Percentiles rank a stretch among this genome's conserved stretches.
Evolutionary conservation across 1,284 basidiomycete species (phyloP).

Genomic region (Rhodofomes roseus): DNA sequence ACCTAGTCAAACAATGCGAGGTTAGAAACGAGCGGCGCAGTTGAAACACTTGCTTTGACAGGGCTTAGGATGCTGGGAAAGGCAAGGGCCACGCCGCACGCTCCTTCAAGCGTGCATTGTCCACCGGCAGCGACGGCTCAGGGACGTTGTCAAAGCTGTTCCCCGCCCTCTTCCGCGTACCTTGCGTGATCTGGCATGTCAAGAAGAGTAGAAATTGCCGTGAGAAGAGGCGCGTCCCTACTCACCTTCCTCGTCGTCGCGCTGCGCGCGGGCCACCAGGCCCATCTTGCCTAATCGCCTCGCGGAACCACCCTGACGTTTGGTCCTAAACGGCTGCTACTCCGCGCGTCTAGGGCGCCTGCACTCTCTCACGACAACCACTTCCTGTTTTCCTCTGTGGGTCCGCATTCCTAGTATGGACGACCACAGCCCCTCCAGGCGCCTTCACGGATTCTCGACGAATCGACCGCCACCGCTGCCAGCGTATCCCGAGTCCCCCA

Average conservation of each 20-base stretch:
- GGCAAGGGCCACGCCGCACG: not conserved
- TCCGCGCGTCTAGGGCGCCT: constrained; percentile 10
- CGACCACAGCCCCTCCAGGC: constrained; percentile 20
- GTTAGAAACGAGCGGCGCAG: not conserved
- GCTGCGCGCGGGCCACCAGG: not conserved
- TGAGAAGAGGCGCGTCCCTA: not conserved
- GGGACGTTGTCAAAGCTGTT: not conserved
- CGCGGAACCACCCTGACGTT: constrained; percentile 15
- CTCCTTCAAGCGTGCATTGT: not conserved
- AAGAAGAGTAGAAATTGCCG: not conserved
- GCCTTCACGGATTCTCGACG: constrained; percentile 19
- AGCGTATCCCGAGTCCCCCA: constrained; percentile 12
- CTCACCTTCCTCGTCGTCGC: not conserved
- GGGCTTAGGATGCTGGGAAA: not conserved
- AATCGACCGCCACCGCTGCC: constrained; percentile 13
- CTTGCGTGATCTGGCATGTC: not conserved
- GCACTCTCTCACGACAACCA: constrained; percentile 20
- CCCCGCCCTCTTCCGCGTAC: not conserved
- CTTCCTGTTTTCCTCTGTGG: constrained; percentile 19
- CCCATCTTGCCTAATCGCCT: not conserved
- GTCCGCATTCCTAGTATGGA: constrained; percentile 24
- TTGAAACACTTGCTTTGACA: not conserved
- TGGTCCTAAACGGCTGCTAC: constrained; percentile 9
- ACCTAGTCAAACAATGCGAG: not conserved
- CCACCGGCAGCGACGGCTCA: constrained; percentile 1